Evolutionary conservation across 2,329 filamentous ascomycete genomes (phyloP).

Genomic region (Cladosporium colombiae): DNA sequence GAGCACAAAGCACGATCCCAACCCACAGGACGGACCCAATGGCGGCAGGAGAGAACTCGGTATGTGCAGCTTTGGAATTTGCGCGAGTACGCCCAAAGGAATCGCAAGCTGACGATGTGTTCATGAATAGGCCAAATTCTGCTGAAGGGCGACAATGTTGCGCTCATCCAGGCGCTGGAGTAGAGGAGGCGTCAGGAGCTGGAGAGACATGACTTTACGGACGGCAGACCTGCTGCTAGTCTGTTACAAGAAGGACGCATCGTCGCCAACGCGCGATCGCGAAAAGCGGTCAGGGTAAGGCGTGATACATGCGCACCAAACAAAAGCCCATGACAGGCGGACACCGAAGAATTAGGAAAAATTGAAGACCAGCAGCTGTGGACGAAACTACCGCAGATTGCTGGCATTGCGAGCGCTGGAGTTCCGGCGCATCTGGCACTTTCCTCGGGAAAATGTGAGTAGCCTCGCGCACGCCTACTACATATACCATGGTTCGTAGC

Average conservation of each 20-base stretch:
- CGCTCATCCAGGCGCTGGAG: constrained; percentile 62
- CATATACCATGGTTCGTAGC: constrained; percentile 17
- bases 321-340: neutral
- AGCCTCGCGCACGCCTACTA: constrained; percentile 19
- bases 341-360: neutral
- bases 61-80: constrained; percentile 46
- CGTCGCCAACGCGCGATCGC: neutral
- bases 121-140: constrained; percentile 69
- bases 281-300: neutral
- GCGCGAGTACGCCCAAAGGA: neutral
- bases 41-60: constrained; percentile 75
- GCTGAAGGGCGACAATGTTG: constrained; percentile 86
- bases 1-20: constrained; percentile 73
- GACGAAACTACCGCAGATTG: neutral
- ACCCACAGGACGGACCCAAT: constrained; percentile 73
- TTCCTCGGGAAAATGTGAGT: constrained; percentile 25
- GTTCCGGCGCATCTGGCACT: constrained; percentile 8
- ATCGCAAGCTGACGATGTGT: neutral
- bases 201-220: neutral
- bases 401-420: constrained; percentile 5
- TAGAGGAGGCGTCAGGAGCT: constrained; percentile 14
- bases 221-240: neutral
- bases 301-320: neutral
- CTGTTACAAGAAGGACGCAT: neutral
- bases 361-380: neutral